Evolutionary conservation across 1,139 yeast genomes (phyloP), one percentile per base, ranked within the genome.

Genomic region (Blastobotrys elegans): DNA sequence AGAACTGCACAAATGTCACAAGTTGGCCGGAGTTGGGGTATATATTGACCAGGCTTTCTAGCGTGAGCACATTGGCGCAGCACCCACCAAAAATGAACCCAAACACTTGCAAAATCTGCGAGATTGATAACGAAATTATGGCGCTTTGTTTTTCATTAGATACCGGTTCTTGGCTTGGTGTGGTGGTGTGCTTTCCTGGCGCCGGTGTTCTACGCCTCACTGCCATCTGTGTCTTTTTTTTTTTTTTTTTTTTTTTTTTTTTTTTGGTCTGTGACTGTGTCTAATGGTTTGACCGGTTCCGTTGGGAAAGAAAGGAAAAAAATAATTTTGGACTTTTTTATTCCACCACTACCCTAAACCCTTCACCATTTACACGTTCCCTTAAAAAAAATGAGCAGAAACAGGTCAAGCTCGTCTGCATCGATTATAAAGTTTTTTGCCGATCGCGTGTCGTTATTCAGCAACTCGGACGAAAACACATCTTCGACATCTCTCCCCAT

Each of bases 71-170:
- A 62, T 82, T 84, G 26, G 79, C 69, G 58, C 92, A 84, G 59
- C 92, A 84, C 2, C 92, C 89, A 0, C 87, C 85, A 59, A 82
- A 79, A 18, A 82, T 78, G 43, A 77, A 71, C n/a, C 49, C 53
- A 11, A 49, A 21, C n/a, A 43, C 47, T 34, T 34, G 38, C 10
- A 34, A 13, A 14, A 30, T 37, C 22, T 37, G 40, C n/a, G 13
- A 29, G 6, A 26, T 4, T 4, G 40, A 14, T 22, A 26, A 18
- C 7, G 38, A 34, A 11, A 34, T 34, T 2, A 37, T 37, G 4
- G 30, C 30, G 29, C 5, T 21, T 37, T 22, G 17, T 13, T 13
- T n/a, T 11, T 6, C 5, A 17, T n/a, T n/a, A n/a, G n/a, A n/a
- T n/a, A n/a, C n/a, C n/a, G n/a, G n/a, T n/a, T n/a, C n/a, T n/a